Conservation (phyloP, 208 protist genomes). For the Polymyxa betae region DNA sequence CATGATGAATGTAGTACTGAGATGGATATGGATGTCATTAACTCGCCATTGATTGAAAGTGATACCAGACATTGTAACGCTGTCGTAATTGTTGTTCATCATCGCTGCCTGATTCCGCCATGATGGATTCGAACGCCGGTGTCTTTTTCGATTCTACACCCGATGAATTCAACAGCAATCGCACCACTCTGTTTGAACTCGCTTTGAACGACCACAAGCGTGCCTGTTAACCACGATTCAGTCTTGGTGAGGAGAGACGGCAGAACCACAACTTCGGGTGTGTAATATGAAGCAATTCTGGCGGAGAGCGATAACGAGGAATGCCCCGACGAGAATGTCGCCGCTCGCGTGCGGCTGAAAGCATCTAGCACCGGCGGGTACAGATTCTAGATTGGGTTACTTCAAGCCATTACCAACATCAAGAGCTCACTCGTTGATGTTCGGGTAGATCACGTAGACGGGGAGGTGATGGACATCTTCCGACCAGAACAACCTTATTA, state of each 20-base stretch:
- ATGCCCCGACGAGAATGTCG: slow-evolving; percentile 6
- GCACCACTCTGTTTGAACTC: no score
- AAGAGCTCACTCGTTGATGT: background rate
- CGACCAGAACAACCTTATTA: background rate
- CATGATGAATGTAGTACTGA: slow-evolving; percentile 22
- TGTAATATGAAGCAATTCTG: slow-evolving; percentile 4
- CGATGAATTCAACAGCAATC: no score
- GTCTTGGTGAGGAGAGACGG: no score
- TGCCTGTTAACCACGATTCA: no score
- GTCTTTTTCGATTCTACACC: background rate
- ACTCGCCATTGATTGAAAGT: background rate
- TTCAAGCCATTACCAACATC: background rate
- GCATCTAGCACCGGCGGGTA: slow-evolving; percentile 22
- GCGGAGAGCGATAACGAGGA: background rate
- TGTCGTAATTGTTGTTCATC: background rate
- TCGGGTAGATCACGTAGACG: background rate
- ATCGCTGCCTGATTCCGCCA: background rate
- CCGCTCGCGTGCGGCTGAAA: slow-evolving; percentile 18
- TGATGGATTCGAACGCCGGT: background rate
- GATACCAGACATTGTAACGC: background rate
- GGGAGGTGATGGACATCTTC: slow-evolving; percentile 3
- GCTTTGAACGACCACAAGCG: no score
- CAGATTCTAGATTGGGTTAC: background rate
- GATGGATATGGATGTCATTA: background rate
- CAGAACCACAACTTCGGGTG: slow-evolving; percentile 10